Conservation (phyloP, 441 rosid species). For the Biscutella laevigata region DNA sequence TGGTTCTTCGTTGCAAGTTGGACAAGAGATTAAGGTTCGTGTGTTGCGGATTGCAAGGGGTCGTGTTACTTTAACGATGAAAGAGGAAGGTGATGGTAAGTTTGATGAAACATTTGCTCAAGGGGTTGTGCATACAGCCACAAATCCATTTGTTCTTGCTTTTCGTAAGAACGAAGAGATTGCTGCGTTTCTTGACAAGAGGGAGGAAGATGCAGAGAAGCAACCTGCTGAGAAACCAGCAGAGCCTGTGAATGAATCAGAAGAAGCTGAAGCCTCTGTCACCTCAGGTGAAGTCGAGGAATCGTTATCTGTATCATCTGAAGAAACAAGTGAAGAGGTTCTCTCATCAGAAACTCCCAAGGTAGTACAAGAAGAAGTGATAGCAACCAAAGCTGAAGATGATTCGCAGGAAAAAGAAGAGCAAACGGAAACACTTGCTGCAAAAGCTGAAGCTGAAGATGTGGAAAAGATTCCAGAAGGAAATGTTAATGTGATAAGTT, state of each 20-base stretch:
- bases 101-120: constrained; percentile 31
- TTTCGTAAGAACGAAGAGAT: constrained; percentile 67
- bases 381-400: constrained; percentile 31
- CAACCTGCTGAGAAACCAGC: constrained; percentile 24
- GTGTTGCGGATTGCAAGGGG: constrained; percentile 63
- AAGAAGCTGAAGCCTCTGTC: constrained; percentile 18
- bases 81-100: constrained; percentile 49
- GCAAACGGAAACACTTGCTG: constrained; percentile 25
- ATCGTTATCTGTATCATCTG: constrained; percentile 25
- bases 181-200: constrained; percentile 60
- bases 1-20: constrained; percentile 48
- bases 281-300: constrained; percentile 21
- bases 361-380: constrained; percentile 30
- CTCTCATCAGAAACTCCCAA: constrained; percentile 31
- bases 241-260: too few relatives aligned
- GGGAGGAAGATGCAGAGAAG: constrained; percentile 43
- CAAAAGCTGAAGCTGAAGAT: constrained; percentile 31
- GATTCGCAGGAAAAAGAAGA: constrained; percentile 24
- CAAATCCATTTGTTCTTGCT: constrained; percentile 73
- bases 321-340: constrained; percentile 31
- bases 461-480: too few relatives aligned
- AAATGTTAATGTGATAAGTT: too few relatives aligned
- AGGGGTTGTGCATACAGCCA: constrained; percentile 55
- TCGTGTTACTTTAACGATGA: constrained; percentile 79
- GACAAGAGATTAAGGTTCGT: constrained; percentile 67